These are phyloP conservation scores for Diplocarpon rosae DNA, from an alignment of 2,329 filamentous ascomycete genomes.

Conservation along the genomic window DNA sequence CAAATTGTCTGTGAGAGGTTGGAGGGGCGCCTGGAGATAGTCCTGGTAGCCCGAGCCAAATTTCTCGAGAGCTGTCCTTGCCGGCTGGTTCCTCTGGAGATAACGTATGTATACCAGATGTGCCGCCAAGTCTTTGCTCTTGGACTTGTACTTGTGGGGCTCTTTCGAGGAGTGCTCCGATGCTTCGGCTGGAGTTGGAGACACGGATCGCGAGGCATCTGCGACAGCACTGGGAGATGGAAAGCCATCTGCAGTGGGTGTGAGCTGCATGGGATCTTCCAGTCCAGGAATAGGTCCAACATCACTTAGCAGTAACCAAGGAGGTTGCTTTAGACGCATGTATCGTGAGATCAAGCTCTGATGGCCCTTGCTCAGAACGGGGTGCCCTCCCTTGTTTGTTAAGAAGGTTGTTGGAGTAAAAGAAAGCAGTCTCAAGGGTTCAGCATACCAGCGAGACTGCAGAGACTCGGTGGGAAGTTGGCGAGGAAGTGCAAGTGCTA, in stretches of 20 bases:
- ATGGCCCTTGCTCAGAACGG: slow-evolving; percentile 49
- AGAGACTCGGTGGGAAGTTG: slow-evolving; percentile 48
- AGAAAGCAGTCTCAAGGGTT: slow-evolving; percentile 53
- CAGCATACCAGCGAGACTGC: slow-evolving; percentile 58
- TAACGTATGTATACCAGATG: slow-evolving; percentile 76
- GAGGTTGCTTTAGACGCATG: slow-evolving; percentile 52
- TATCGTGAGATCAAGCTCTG: slow-evolving; percentile 50
- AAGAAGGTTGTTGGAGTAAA: slow-evolving; percentile 45
- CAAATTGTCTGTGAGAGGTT: slow-evolving; percentile 89
- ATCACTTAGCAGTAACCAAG: slow-evolving; percentile 54
- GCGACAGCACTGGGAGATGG: slow-evolving; percentile 33
- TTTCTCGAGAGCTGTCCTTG: slow-evolving; percentile 48
- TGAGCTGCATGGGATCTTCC: slow-evolving; percentile 23
- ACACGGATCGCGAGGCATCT: slow-evolving; percentile 28
- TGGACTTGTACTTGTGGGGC: slow-evolving; percentile 31
- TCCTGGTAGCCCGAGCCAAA: slow-evolving; percentile 78
- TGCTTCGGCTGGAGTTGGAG: slow-evolving; percentile 56
- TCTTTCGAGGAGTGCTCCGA: slow-evolving; percentile 30
- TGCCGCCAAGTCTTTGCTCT: slow-evolving; percentile 44
- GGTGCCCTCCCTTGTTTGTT: slow-evolving; percentile 48
- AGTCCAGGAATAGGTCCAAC: slow-evolving; percentile 39
- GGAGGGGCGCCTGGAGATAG: slow-evolving; percentile 88
- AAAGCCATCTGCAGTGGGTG: slow-evolving; percentile 24
- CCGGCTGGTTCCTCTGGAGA: slow-evolving; percentile 70
- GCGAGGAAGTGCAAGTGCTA: slow-evolving; percentile 41